phyloP scores from a whole-genome alignment of 2,329 filamentous ascomycete species.

The Alternaria arbusti region DNA sequence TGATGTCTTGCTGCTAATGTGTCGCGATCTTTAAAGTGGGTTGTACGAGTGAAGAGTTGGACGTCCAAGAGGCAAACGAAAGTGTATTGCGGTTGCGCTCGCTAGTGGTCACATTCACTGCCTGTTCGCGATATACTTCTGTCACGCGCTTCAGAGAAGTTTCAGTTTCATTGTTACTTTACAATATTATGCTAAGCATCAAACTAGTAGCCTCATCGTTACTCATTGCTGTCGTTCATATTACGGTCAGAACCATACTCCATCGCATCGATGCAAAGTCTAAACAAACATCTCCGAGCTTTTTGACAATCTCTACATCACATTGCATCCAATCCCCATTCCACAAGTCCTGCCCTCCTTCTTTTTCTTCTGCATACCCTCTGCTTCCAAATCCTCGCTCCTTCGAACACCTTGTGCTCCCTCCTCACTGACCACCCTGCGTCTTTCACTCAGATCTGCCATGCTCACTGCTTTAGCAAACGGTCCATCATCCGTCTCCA shows the following conservation, averaged over 20 bases:
- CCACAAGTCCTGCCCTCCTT: neutral
- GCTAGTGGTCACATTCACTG: neutral
- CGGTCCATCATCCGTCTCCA: slow-evolving; percentile 32
- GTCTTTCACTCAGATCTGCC: slow-evolving; percentile 20
- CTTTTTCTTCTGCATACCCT: neutral
- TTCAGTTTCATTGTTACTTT: neutral
- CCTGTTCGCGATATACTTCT: neutral
- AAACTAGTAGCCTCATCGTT: neutral
- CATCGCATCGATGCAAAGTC: neutral
- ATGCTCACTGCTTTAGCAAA: slow-evolving; percentile 26
- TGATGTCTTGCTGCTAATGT: neutral
- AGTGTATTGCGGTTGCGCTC: neutral
- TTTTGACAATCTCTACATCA: slow-evolving; percentile 22
- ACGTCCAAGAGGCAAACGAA: neutral
- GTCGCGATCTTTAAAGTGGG: neutral
- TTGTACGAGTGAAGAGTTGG: neutral
- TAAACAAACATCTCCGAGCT: neutral
- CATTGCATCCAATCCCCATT: slow-evolving; percentile 8
- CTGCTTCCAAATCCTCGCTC: neutral
- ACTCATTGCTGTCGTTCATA: neutral
- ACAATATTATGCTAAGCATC: neutral
- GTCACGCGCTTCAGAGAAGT: neutral
- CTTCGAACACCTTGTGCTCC: neutral
- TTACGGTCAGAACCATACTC: neutral
- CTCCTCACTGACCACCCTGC: slow-evolving; percentile 20